Percentiles rank a stretch among this genome's conserved stretches.
phyloP scores from a whole-genome alignment of 345 rosid genomes.

The Lumnitzera littorea region DNA sequence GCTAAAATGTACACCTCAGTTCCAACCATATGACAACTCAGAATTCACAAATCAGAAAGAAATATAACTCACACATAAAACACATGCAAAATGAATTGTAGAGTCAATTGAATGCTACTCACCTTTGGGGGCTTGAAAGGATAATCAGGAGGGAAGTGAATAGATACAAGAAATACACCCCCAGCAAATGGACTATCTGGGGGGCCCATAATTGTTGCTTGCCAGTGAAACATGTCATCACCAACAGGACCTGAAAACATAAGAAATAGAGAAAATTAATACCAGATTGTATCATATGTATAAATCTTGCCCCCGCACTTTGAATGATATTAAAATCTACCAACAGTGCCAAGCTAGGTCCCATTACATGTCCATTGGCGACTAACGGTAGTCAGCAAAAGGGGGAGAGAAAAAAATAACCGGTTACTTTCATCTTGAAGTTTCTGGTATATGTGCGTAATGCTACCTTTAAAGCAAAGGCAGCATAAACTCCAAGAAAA shows the following conservation, averaged over 20 bases:
- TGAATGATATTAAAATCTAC: background rate
- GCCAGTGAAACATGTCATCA: slow-evolving; percentile 77
- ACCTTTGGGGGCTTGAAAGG: slow-evolving; percentile 85
- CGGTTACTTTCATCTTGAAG: no score
- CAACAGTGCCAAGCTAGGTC: no score
- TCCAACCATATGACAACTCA: no score
- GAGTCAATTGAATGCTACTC: background rate
- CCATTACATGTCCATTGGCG: no score
- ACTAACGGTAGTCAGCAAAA: no score
- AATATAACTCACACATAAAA: background rate
- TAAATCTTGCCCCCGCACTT: background rate
- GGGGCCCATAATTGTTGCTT: slow-evolving; percentile 81
- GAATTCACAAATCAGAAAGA: background rate
- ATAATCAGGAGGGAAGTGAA: slow-evolving; percentile 77
- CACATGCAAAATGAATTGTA: background rate
- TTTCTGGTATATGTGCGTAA: no score
- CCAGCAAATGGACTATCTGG: slow-evolving; percentile 63
- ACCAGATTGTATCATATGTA: background rate
- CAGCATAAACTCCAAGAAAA: no score
- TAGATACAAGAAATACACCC: slow-evolving; percentile 60
- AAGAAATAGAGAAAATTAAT: background rate
- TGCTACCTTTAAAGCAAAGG: no score
- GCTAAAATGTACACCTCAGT: no score
- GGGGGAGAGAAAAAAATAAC: no score
- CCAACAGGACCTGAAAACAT: slow-evolving; percentile 47